Conservation (phyloP, 2,329 filamentous ascomycete genomes). For the Aspergillaceae sp. region DNA sequence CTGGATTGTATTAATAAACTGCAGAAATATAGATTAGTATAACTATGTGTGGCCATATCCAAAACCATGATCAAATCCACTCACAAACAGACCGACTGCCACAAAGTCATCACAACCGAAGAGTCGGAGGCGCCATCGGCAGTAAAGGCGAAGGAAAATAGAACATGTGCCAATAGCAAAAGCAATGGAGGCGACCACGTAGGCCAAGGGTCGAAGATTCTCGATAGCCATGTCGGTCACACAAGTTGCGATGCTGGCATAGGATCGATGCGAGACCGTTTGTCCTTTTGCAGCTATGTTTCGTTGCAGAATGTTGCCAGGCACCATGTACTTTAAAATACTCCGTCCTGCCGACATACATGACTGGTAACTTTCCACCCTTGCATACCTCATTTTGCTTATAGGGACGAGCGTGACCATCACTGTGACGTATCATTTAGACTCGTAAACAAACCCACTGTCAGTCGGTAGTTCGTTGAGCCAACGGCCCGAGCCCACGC, state of each 20-base stretch:
- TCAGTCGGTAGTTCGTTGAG: background rate
- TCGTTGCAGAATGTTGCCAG: background rate
- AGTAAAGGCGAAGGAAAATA: constrained; percentile 1
- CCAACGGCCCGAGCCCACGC: background rate
- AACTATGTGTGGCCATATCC: background rate
- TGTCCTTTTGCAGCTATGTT: background rate
- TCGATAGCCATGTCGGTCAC: background rate
- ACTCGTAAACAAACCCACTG: background rate
- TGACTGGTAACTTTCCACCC: background rate
- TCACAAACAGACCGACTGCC: constrained; percentile 1
- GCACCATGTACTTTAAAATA: background rate
- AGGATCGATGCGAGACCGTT: background rate
- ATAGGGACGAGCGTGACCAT: background rate
- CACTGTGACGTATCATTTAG: background rate
- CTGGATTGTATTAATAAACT: constrained; percentile 4
- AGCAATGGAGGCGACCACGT: background rate
- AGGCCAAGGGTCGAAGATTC: background rate
- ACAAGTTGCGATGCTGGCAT: background rate
- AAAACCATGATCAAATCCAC: background rate
- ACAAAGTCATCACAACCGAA: background rate
- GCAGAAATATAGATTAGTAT: background rate
- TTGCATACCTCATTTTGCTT: background rate
- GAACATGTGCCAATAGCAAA: background rate
- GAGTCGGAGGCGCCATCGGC: background rate
- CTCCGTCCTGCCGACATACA: background rate